Evolutionary conservation across 306 rosid genomes (phyloP), one percentile per base, ranked within the genome.

Genomic region (Castanospermum australe): DNA sequence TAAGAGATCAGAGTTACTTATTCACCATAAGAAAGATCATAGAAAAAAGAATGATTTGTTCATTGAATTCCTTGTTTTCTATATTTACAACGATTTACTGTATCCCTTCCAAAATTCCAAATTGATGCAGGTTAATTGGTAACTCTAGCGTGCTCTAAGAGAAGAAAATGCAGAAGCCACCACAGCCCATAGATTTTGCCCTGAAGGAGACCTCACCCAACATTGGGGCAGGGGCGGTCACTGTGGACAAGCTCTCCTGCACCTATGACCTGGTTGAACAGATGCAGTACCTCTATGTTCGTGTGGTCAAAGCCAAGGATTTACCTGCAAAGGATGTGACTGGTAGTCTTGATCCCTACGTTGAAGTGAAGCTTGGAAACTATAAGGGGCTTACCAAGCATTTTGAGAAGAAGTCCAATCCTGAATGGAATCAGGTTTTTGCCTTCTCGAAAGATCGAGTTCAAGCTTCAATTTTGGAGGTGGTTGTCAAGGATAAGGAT

Each of bases 211-310:
- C 97, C 21, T 83, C 89, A 0, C 98, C 98, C 35, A 94, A 94
- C 52, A 94, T 92, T 57, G 97, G 97, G 2, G 96, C 94, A 6
- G 90, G 90, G 8, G 59, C 92, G 8, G 7, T 89, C 48, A 77
- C 76, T 1, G 68, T 83, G 36, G 93, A 94, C 83, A 94, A 94
- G 88, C 96, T 94, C 54, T 86, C 97, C 3, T 87, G 90, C 84
- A 77, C 98, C 73, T 92, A 94, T 89, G 98, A 94, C 67, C 87
- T 94, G 8, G 98, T 94, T 51, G 98, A 94, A 73, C 98, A 90
- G 77, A 94, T 94, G 97, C 96, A 88, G 21, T 90, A 94, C 64
- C 96, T 94, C 65, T 94, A 92, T 66, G 94, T 94, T 66, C 83
- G 89, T 0, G 98, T 94, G 30, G 97, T 94, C 24, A 94, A 92